Evolutionary conservation across 2,329 filamentous ascomycete genomes (phyloP).

Genomic region (Fusarium pseudonygamai): DNA sequence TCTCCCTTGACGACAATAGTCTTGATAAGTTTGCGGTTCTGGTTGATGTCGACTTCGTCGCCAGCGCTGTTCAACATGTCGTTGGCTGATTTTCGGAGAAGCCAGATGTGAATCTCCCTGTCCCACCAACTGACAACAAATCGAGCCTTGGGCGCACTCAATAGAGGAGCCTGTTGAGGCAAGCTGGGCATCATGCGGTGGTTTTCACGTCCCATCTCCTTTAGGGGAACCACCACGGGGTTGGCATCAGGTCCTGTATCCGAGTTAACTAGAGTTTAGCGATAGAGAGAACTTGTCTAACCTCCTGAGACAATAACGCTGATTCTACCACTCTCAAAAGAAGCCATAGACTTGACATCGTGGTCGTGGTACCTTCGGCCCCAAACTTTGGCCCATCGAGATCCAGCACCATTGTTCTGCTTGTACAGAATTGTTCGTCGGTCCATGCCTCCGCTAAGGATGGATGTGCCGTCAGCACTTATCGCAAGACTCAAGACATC

Average conservation of each 20-base stretch:
- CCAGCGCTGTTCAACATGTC: conserved; percentile 55
- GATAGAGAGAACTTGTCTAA: conserved; percentile 51
- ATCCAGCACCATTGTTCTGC: conserved; percentile 66
- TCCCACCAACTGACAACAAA: conserved; percentile 94
- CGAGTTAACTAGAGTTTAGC: neutral
- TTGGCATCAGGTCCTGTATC: conserved; percentile 80
- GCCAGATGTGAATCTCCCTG: conserved; percentile 86
- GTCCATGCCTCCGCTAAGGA: conserved; percentile 93
- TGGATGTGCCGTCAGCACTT: conserved; percentile 80
- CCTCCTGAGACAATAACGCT: conserved; percentile 94
- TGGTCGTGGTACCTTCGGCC: conserved; percentile 90
- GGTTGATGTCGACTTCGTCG: conserved; percentile 56
- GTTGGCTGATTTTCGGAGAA: conserved; percentile 57
- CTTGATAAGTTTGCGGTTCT: conserved; percentile 72
- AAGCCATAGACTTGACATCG: conserved; percentile 93
- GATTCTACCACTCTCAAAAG: conserved; percentile 83
- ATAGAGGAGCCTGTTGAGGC: conserved; percentile 78
- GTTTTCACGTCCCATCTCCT: conserved; percentile 79
- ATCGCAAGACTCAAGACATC: conserved; percentile 90
- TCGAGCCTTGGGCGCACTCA: conserved; percentile 76
- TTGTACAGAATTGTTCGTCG: conserved; percentile 86
- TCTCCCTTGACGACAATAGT: conserved; percentile 77
- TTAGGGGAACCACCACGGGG: conserved; percentile 82
- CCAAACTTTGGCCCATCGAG: conserved; percentile 85
- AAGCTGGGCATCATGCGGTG: conserved; percentile 85